Base-by-base conservation (phyloP, 148 eudicot genomes). In the Chenopodium quinoa region DNA sequence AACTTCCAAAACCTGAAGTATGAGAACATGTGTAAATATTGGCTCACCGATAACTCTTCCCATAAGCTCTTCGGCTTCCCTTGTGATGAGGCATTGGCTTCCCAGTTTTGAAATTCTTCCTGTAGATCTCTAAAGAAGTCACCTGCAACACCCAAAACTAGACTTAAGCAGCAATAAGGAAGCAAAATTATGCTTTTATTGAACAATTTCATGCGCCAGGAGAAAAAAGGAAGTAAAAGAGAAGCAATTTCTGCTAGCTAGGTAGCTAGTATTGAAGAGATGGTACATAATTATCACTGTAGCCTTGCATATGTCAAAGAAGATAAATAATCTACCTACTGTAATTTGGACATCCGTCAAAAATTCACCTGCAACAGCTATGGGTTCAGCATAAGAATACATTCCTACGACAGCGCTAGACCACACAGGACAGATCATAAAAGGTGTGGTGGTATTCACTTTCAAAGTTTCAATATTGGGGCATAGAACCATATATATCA, bases 11-110 rank as follows among this genome's bases (percentile, higher is more conserved):
- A 32, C 16, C 70, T 25, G 4, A 50, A 74, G 13, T 6, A 11
- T 2, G 14, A 73, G 7, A 46, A 46, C 27, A 1, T 0, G 13
- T 25, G 16, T 11, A 50, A 48, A 19, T 12, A 32, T 23, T 52
- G 54, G 69, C 93, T 86, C 69, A 94, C 99, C 79, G 96, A 89
- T 83, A 97, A 84, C 82, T 97, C 99, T 78, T 97, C 99, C 99
- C 98, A 97, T 79, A 97, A 86, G 89, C 98, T 91, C 95, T 91
- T 94, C 16, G 99, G 99, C 67, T 91, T 97, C 74, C 91, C 97
- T 83, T 94, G 95, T 64, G 99, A 85, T 64, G 91, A 85, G 80
- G 90, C 91, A 82, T 75, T 89, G 66, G 94, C 93, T 83, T 97
- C 99, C 99, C 98, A 96, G 75, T 90, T 96, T 46, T 75, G 92